Evolutionary conservation across 2,329 filamentous ascomycete genomes (phyloP).

Genomic region (Arthrobotrys conoides): DNA sequence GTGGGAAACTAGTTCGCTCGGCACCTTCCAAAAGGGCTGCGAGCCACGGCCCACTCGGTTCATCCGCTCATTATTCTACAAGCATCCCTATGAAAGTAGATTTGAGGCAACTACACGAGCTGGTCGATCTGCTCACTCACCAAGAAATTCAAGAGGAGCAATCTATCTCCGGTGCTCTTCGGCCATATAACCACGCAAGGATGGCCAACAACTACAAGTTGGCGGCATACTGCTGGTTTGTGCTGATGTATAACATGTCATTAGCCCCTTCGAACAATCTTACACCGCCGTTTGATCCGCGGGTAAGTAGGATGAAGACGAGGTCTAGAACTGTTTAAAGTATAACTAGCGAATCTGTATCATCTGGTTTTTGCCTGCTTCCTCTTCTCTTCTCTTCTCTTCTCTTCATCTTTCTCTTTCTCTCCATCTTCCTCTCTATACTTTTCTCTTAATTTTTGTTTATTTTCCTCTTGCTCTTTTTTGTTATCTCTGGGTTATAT

Average conservation of each 20-base stretch:
- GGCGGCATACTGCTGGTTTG: slow-evolving; percentile 49
- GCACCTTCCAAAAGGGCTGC: slow-evolving; percentile 31
- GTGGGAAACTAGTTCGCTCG: slow-evolving; percentile 33
- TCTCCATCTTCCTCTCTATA: slow-evolving; percentile 10
- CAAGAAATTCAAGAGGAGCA: slow-evolving; percentile 12
- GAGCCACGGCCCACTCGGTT: slow-evolving; percentile 20
- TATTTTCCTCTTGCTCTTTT: background rate
- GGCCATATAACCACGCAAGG: slow-evolving; percentile 51
- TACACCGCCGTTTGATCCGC: slow-evolving; percentile 11
- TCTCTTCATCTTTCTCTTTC: background rate
- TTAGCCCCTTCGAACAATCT: slow-evolving; percentile 23
- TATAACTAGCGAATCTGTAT: slow-evolving; percentile 7
- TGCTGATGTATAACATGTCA: slow-evolving; percentile 59
- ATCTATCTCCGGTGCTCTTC: slow-evolving; percentile 29
- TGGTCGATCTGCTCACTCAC: slow-evolving; percentile 35
- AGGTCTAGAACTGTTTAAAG: slow-evolving; percentile 45
- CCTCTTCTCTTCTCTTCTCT: too few species aligned
- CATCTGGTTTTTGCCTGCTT: too few species aligned
- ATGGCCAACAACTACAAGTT: slow-evolving; percentile 51
- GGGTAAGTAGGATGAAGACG: slow-evolving; percentile 34
- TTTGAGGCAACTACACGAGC: slow-evolving; percentile 47
- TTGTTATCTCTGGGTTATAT: slow-evolving; percentile 17
- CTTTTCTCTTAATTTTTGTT: slow-evolving; percentile 1
- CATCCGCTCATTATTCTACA: slow-evolving; percentile 21
- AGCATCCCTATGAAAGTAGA: slow-evolving; percentile 55